phyloP scores from a whole-genome alignment of 495 filamentous ascomycete species.

The Bathelium albidoporum region DNA sequence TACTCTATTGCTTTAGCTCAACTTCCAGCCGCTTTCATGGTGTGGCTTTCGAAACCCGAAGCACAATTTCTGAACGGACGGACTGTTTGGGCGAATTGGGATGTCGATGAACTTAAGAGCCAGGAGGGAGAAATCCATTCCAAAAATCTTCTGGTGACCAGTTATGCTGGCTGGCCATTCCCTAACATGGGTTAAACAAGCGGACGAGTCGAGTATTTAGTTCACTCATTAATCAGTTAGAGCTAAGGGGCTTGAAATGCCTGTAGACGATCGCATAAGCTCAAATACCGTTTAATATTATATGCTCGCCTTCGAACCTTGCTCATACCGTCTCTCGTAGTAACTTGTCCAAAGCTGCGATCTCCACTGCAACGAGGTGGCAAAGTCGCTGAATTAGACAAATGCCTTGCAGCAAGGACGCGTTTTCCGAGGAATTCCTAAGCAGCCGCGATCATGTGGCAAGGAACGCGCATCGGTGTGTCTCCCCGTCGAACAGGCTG shows the following conservation, averaged over 20 bases:
- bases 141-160: background rate
- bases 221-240: background rate
- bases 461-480: background rate
- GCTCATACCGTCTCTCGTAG: too few relatives aligned
- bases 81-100: slow-evolving; percentile 42
- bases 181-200: background rate
- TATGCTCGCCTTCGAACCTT: too few relatives aligned
- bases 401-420: too few relatives aligned
- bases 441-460: background rate
- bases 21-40: slow-evolving; percentile 35
- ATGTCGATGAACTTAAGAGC: slow-evolving; percentile 42
- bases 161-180: background rate
- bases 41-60: slow-evolving; percentile 42
- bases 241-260: too few relatives aligned
- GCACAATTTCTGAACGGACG: slow-evolving; percentile 39
- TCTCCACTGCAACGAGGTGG: too few relatives aligned
- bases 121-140: slow-evolving; percentile 30
- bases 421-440: too few relatives aligned
- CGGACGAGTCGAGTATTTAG: background rate
- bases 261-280: too few relatives aligned
- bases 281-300: too few relatives aligned
- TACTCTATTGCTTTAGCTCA: slow-evolving; percentile 34
- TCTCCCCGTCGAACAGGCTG: too few relatives aligned
- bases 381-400: too few relatives aligned
- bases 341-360: too few relatives aligned